Conservation (phyloP, 306 rosid species). For the Albizia julibrissin region DNA sequence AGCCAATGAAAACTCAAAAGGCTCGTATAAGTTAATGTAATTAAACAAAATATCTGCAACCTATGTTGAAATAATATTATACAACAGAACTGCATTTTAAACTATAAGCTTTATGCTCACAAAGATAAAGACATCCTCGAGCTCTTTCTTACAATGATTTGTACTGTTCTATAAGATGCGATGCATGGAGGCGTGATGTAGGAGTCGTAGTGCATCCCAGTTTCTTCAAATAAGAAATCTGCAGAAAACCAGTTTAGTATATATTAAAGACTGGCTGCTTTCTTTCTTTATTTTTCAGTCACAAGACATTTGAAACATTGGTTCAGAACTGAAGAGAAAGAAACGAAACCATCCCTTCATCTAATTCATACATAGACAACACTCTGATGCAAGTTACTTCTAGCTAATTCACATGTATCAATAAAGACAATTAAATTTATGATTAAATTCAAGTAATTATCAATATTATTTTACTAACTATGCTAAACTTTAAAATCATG, state of each 20-base stretch:
- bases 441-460: no score
- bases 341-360: background rate
- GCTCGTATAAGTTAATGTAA: background rate
- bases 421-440: no score
- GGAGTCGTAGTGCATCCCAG: constrained; percentile 86
- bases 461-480: no score
- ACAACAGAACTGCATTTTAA: background rate
- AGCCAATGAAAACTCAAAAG: background rate
- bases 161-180: constrained; percentile 89
- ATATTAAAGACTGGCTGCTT: background rate
- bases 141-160: constrained; percentile 57
- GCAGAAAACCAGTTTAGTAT: constrained; percentile 29
- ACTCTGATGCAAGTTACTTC: no score
- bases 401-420: no score
- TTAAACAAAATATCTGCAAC: background rate
- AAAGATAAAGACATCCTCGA: background rate
- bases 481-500: no score
- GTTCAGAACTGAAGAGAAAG: background rate
- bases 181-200: constrained; percentile 87
- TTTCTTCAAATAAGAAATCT: constrained; percentile 83
- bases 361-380: background rate
- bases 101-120: background rate
- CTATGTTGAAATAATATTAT: background rate
- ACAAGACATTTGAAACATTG: background rate
- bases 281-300: background rate